phyloP scores from a whole-genome alignment of 148 eudicot genomes.

The Tetragonia tetragonoides region DNA sequence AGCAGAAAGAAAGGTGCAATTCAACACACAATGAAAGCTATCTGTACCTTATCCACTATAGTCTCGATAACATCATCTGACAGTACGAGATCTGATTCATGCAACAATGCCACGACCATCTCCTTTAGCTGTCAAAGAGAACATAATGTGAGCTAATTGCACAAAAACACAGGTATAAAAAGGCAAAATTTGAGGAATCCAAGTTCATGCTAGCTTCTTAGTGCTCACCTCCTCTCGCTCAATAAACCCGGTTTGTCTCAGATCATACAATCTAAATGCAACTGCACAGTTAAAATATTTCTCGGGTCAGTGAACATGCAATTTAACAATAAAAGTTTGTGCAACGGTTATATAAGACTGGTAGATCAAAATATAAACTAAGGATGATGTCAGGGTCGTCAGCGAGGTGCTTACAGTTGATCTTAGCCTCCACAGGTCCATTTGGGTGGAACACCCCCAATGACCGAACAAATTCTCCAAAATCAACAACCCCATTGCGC shows the following conservation, averaged over 20 bases:
- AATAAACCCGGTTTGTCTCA: constrained; percentile 70
- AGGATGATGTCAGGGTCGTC: background rate
- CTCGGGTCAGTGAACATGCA: background rate
- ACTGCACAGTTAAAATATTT: constrained; percentile 41
- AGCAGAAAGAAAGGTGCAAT: background rate
- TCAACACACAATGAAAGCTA: background rate
- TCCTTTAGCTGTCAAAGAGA: constrained; percentile 55
- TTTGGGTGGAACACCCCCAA: constrained; percentile 77
- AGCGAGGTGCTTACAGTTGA: constrained; percentile 47
- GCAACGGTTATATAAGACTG: too few species aligned
- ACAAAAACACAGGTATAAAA: background rate
- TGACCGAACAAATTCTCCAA: constrained; percentile 86
- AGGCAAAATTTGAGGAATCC: background rate
- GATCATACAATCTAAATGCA: constrained; percentile 75
- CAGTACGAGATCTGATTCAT: constrained; percentile 65
- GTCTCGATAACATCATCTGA: constrained; percentile 55
- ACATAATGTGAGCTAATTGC: background rate
- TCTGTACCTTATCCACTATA: constrained; percentile 67
- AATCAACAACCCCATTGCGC: constrained; percentile 81
- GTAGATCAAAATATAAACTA: background rate
- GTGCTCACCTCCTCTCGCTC: constrained; percentile 79
- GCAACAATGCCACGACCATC: constrained; percentile 72
- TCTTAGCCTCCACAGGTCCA: constrained; percentile 60
- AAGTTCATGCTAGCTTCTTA: background rate
- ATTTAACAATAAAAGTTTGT: background rate